Evolutionary conservation across 2,329 filamentous ascomycete species (phyloP).

Genomic region (Graphium sp.): DNA sequence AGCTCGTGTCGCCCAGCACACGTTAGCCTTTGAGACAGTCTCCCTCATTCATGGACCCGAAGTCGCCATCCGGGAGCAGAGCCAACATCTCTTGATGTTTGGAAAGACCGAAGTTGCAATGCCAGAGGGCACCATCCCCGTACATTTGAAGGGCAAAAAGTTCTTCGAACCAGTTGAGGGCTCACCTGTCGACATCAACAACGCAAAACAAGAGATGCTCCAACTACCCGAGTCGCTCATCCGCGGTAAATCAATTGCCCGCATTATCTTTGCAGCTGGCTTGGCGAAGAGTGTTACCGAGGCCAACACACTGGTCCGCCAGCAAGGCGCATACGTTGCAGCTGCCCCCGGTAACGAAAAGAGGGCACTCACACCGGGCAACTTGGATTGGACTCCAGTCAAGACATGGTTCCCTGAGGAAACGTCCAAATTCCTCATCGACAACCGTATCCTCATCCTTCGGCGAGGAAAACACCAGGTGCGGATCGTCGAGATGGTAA

Average conservation of each 20-base stretch:
- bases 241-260: constrained; percentile 32
- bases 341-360: constrained; percentile 23
- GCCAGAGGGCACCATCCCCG: constrained; percentile 4
- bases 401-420: constrained; percentile 40
- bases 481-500: constrained; percentile 41
- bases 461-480: constrained; percentile 49
- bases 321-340: constrained; percentile 44
- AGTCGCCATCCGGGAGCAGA: constrained; percentile 45
- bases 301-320: constrained; percentile 37
- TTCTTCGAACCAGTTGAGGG: constrained; percentile 7
- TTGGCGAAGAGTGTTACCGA: constrained; percentile 38
- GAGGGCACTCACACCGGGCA: constrained; percentile 24
- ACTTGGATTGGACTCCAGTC: constrained; percentile 44
- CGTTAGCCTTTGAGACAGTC: constrained; percentile 67
- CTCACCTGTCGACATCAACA: constrained; percentile 17
- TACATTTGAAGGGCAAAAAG: constrained; percentile 5
- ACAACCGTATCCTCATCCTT: constrained; percentile 39
- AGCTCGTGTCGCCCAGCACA: constrained; percentile 65
- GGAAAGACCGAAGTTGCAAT: constrained; percentile 10
- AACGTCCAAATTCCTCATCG: constrained; percentile 42
- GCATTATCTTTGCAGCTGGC: constrained; percentile 42
- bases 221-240: constrained; percentile 42
- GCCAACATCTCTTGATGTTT: constrained; percentile 33
- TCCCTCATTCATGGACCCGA: constrained; percentile 58
- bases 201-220: constrained; percentile 34